phyloP scores from a whole-genome alignment of 768 basidiomycete genomes.

The Mrakia blollopis region DNA sequence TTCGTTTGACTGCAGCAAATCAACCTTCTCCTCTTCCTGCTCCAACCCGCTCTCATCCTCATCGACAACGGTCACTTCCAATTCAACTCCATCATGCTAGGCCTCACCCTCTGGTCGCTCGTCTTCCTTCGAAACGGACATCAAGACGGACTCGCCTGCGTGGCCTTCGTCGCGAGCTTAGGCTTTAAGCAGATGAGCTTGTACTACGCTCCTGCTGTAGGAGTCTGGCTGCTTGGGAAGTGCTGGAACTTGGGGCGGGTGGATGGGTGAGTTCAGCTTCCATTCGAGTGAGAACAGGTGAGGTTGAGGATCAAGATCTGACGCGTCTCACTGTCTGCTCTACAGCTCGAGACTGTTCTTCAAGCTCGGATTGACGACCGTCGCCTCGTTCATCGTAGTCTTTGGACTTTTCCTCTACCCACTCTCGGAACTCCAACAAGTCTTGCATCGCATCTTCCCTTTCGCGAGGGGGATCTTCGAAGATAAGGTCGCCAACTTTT shows the following conservation, averaged over 20 bases:
- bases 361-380: constrained; percentile 61
- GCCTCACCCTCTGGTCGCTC: constrained; percentile 50
- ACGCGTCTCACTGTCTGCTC: background rate
- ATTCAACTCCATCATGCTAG: constrained; percentile 92
- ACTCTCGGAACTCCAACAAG: constrained; percentile 53
- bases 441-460: constrained; percentile 80
- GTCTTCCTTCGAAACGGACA: constrained; percentile 41
- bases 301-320: background rate
- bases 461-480: constrained; percentile 64
- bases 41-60: constrained; percentile 77
- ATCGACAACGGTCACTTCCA: constrained; percentile 94
- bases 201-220: constrained; percentile 90
- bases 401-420: constrained; percentile 70
- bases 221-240: constrained; percentile 81
- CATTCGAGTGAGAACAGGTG: background rate
- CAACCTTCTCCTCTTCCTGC: constrained; percentile 61
- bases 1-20: constrained; percentile 27
- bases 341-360: constrained; percentile 56
- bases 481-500: constrained; percentile 78
- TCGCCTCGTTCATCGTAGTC: constrained; percentile 59
- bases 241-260: constrained; percentile 71
- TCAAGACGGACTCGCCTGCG: constrained; percentile 67
- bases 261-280: constrained; percentile 55
- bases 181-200: constrained; percentile 95
- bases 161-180: constrained; percentile 76